Percentiles rank a stretch among this genome's conserved stretches.
phyloP scores from a whole-genome alignment of 371 early-diverging fungal genomes.

The Mucor plumbeus region DNA sequence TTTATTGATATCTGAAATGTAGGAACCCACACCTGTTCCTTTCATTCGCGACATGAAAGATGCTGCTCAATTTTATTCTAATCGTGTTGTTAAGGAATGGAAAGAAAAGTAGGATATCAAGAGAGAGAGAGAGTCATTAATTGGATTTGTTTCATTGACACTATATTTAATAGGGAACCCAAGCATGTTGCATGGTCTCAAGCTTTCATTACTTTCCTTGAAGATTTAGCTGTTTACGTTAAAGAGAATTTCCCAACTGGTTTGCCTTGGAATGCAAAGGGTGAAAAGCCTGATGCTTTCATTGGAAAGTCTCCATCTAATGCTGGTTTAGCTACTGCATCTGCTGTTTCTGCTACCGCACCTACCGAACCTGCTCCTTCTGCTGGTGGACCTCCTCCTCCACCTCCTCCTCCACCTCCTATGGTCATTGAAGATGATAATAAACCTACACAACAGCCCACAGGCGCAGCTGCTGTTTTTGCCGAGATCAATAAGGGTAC shows the following conservation, averaged over 20 bases:
- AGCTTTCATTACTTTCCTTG: constrained; percentile 69
- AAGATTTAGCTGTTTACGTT: constrained; percentile 82
- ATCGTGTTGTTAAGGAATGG: constrained; percentile 88
- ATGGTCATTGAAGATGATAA: constrained; percentile 36
- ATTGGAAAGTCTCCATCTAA: constrained; percentile 36
- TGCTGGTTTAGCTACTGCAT: constrained; percentile 37
- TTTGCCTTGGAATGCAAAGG: constrained; percentile 88
- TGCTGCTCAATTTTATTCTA: constrained; percentile 89
- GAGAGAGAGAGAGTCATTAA: neutral
- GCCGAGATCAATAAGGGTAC: constrained; percentile 88
- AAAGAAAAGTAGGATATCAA: constrained; percentile 77
- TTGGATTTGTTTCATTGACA: constrained; percentile 35
- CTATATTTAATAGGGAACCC: constrained; percentile 60
- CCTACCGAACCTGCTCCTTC: constrained; percentile 55
- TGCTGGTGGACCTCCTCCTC: constrained; percentile 65
- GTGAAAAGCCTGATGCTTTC: constrained; percentile 63
- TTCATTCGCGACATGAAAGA: constrained; percentile 91
- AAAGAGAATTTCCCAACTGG: constrained; percentile 92
- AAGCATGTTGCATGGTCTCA: constrained; percentile 88
- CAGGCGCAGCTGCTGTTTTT: constrained; percentile 77
- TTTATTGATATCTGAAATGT: neutral
- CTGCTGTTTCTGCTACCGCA: constrained; percentile 45
- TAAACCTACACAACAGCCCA: constrained; percentile 22
- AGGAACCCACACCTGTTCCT: constrained; percentile 90
- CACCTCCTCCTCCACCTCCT: constrained; percentile 74